Base-by-base conservation (phyloP, 208 protist species). In the Angomonas ambiguus region DNA sequence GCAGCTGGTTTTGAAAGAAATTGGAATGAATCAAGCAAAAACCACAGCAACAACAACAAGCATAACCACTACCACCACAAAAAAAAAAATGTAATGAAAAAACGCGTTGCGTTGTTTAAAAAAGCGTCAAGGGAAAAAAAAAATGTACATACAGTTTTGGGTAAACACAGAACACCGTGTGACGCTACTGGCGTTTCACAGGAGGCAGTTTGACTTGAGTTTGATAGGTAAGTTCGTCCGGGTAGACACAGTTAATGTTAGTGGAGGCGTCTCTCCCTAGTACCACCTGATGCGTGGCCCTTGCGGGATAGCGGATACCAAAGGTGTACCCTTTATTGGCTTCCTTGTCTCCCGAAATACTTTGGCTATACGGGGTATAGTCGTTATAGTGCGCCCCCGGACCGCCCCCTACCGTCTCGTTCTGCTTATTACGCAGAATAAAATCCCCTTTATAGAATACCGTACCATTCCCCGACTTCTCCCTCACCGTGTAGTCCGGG, bases 371-470 rank as follows among this genome's bases (percentile, higher is more conserved):
- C 51, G 68, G 34, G 6, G 76, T 81, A 20, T 27, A 48, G 64
- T 85, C 83, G 55, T 83, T 88, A 70, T 85, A 83, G 72, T 88
- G 56, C 59, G 62, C 67, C 5, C 79, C 83, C 11, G 79, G 76
- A 51, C 79, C 79, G 0, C 41, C 60, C 51, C 65, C 59, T 28
- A 65, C 67, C 11, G 61, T 65, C 11, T 56, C 53, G 18, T 41
- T 63, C 51, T 53, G 45, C 32, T 51, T 53, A 45, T 72, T 68
- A 48, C 80, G 79, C 5, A 57, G 58, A 67, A 83, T 71, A 58
- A 89, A 89, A 66, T 89, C 83, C 32, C 88, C 88, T 55, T 85
- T 83, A 73, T 91, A 83, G 60, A 94, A 94, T 11, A 85, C 64
- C 48, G 72, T 78, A 27, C 70, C 77, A 6, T 55, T 1, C 38